Percentiles rank a stretch among this genome's conserved stretches.
phyloP scores from a whole-genome alignment of 164 flowering plant species.

The Umbilicus rupestris region DNA sequence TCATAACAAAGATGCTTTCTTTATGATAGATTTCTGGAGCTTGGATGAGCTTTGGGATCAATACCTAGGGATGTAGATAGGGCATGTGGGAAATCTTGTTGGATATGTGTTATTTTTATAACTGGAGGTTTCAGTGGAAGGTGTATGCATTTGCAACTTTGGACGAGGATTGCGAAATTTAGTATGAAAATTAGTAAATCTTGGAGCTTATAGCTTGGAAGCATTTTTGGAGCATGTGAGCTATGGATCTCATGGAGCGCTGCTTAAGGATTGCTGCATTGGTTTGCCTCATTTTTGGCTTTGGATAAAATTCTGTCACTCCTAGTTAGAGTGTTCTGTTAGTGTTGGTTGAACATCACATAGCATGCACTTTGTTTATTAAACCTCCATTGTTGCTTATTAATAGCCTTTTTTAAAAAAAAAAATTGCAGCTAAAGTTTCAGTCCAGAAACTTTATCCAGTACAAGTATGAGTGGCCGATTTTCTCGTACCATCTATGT shows the following conservation, averaged over 20 bases:
- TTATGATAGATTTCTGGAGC: conserved; percentile 96
- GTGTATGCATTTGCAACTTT: conserved; percentile 44
- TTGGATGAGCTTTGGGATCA: conserved; percentile 94
- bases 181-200: conserved; percentile 59
- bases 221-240: conserved; percentile 80
- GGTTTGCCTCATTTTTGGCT: conserved; percentile 82
- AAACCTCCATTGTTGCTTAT: conserved; percentile 4
- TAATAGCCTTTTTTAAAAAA: conserved; percentile 10
- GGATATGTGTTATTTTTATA: conserved; percentile 49
- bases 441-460: conserved; percentile 6
- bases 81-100: conserved; percentile 68
- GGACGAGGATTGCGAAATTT: conserved; percentile 52
- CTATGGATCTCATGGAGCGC: conserved; percentile 95
- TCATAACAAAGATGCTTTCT: conserved; percentile 47
- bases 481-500: conserved; percentile 82
- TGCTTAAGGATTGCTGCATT: conserved; percentile 89
- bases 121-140: conserved; percentile 62
- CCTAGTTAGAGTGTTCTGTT: conserved; percentile 16
- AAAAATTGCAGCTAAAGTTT: conserved; percentile 25
- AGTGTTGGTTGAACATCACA: neutral
- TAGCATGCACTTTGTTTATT: neutral
- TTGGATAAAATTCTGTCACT: conserved; percentile 26
- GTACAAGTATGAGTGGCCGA: conserved; percentile 65
- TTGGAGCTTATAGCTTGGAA: conserved; percentile 68
- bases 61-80: conserved; percentile 86